Conservation (phyloP, 2,329 filamentous ascomycete species). For the Sodiomyces alkalinus region DNA sequence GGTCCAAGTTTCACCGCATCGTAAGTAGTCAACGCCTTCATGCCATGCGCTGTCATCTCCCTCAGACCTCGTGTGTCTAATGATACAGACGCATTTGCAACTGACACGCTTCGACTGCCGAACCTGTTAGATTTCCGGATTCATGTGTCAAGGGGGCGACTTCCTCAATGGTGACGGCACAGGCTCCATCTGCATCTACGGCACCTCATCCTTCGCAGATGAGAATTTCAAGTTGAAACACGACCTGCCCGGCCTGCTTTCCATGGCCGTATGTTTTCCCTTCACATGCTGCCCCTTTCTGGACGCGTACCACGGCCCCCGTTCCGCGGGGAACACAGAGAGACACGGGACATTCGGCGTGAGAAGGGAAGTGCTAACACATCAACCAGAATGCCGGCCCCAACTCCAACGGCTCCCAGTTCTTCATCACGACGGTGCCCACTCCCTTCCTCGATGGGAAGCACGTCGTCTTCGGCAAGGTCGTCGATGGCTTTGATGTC, state of each 20-base stretch:
- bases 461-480: constrained; percentile 90
- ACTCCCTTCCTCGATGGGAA: constrained; percentile 84
- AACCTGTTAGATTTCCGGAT: constrained; percentile 63
- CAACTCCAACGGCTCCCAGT: constrained; percentile 88
- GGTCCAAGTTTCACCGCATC: constrained; percentile 84
- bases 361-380: too few species aligned
- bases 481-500: constrained; percentile 79
- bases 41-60: not conserved
- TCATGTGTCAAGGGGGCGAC: constrained; percentile 97
- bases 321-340: too few species aligned
- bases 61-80: not conserved
- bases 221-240: constrained; percentile 80
- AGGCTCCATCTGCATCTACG: constrained; percentile 78
- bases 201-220: constrained; percentile 68
- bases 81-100: constrained; percentile 2
- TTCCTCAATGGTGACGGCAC: constrained; percentile 90
- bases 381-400: constrained; percentile 79
- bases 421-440: constrained; percentile 86
- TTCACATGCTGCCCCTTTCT: not conserved
- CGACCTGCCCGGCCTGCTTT: constrained; percentile 64
- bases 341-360: too few species aligned
- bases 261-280: constrained; percentile 67
- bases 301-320: too few species aligned
- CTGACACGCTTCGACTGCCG: too few species aligned
- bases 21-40: constrained; percentile 43